Conservation (phyloP, 129 eudicot genomes). For the Escallonia herrerae region DNA sequence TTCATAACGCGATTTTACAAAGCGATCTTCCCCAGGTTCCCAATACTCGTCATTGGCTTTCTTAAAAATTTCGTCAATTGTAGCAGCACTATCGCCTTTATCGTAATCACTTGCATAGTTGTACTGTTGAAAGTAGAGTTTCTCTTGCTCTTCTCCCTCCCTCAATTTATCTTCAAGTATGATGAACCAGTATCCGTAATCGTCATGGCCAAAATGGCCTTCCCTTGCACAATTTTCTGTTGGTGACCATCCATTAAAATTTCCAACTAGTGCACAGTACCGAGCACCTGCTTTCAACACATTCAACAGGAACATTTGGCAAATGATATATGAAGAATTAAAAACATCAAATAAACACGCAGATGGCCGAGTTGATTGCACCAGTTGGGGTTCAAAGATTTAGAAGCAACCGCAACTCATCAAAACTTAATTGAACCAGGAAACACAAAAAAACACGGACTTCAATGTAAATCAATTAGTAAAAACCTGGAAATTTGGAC, state of each 20-base stretch:
- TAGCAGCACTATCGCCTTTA: conserved; percentile 79
- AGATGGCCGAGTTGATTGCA: background rate
- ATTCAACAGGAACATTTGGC: conserved; percentile 8
- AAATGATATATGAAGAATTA: background rate
- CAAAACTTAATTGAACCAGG: background rate
- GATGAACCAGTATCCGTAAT: conserved; percentile 94
- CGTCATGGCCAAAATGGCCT: conserved; percentile 93
- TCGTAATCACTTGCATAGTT: conserved; percentile 79
- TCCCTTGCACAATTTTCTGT: conserved; percentile 84
- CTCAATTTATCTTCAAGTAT: conserved; percentile 84
- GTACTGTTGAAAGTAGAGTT: conserved; percentile 80
- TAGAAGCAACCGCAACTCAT: background rate
- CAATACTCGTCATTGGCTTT: conserved; percentile 93
- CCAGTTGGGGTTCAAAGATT: background rate
- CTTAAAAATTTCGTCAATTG: conserved; percentile 59
- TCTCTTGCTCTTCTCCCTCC: conserved; percentile 83
- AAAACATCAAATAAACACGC: background rate
- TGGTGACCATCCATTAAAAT: conserved; percentile 92
- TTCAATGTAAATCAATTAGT: too few species aligned
- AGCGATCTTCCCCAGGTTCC: conserved; percentile 97
- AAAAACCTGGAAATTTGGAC: too few species aligned
- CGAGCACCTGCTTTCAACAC: conserved; percentile 68
- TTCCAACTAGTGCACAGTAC: conserved; percentile 88
- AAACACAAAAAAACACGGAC: background rate
- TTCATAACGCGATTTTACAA: conserved; percentile 58